Evolutionary conservation across 2,329 filamentous ascomycete genomes (phyloP).

Genomic region (Colletotrichum sp.): DNA sequence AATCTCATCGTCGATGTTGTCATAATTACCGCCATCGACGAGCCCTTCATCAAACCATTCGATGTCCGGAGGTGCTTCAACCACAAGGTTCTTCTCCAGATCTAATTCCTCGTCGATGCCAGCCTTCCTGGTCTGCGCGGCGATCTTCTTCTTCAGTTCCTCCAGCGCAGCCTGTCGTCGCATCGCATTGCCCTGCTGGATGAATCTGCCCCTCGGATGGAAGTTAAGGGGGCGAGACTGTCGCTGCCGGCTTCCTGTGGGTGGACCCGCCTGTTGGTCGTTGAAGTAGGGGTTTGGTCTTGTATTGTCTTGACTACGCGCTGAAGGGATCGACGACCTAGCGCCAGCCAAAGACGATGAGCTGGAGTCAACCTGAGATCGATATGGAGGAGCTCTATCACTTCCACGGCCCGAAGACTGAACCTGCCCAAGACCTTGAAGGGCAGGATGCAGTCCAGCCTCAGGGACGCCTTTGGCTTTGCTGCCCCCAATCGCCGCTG

Average conservation of each 20-base stretch:
- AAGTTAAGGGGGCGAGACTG: conserved; percentile 82
- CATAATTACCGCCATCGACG: conserved; percentile 78
- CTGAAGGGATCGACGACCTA: conserved; percentile 41
- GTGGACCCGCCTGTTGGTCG: conserved; percentile 67
- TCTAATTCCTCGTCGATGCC: conserved; percentile 92
- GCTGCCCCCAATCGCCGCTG: conserved; percentile 70
- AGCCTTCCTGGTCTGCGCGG: conserved; percentile 84
- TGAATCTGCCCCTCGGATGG: conserved; percentile 97
- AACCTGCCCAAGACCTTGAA: conserved; percentile 62
- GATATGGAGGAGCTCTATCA: conserved; percentile 24
- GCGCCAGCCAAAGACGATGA: conserved; percentile 16
- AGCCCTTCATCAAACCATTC: conserved; percentile 99
- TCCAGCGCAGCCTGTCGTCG: conserved; percentile 88
- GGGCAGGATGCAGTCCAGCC: conserved; percentile 78
- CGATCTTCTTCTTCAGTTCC: conserved; percentile 93
- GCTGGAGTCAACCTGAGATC: conserved; percentile 15
- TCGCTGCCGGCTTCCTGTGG: conserved; percentile 61
- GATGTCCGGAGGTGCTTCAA: conserved; percentile 83
- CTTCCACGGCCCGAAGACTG: conserved; percentile 46
- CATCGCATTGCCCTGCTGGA: conserved; percentile 88
- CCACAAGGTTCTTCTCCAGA: conserved; percentile 86
- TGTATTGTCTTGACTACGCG: conserved; percentile 28
- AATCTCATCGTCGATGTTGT: conserved; percentile 66
- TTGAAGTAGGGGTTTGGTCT: conserved; percentile 82
- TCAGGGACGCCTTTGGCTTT: conserved; percentile 73